Conservation (phyloP, 306 rosid genomes). For the Alnus rubra region DNA sequence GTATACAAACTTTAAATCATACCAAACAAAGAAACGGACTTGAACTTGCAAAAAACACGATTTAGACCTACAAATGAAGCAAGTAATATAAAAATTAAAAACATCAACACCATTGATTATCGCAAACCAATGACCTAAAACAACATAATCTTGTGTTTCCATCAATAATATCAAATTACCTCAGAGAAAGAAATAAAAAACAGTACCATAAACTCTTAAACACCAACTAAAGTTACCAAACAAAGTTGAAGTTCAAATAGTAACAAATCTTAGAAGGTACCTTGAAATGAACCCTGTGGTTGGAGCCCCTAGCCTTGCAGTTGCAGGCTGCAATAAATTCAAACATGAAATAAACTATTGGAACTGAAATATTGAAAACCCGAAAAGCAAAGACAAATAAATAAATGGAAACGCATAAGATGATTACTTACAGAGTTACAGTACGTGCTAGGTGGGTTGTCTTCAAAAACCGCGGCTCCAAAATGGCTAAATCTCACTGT, state of each 20-base stretch:
- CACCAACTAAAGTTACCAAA: background rate
- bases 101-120: background rate
- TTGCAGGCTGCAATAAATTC: constrained; percentile 54
- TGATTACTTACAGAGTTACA: too few species aligned
- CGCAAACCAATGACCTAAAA: background rate
- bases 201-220: background rate
- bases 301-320: constrained; percentile 84
- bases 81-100: background rate
- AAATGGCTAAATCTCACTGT: too few species aligned
- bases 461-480: too few species aligned
- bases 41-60: too few species aligned
- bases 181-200: background rate
- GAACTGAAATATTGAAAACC: background rate
- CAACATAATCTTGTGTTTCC: background rate
- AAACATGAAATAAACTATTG: constrained; percentile 1
- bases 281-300: constrained; percentile 94
- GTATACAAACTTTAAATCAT: background rate
- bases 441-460: too few species aligned
- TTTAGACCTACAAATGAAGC: background rate
- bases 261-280: constrained; percentile 27
- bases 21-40: too few species aligned
- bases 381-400: too few species aligned
- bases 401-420: too few species aligned
- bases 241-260: background rate
- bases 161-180: background rate